Percentiles rank a stretch among this genome's conserved stretches.
Conservation (phyloP, 2,329 filamentous ascomycete genomes). For the Zymoseptoria passerinii region DNA sequence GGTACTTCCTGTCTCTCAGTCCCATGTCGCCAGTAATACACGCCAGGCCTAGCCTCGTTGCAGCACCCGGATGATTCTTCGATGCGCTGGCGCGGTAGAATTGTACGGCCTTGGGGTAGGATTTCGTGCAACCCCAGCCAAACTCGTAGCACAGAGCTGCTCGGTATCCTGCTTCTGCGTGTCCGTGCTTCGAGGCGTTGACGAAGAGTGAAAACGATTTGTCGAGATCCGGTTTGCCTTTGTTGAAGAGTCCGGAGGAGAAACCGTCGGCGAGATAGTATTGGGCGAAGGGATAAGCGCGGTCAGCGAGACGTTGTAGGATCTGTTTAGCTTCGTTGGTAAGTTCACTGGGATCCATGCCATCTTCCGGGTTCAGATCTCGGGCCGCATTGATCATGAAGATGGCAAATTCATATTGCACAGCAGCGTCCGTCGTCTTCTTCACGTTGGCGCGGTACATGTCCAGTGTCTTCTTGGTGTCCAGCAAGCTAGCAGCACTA, state of each 20-base stretch:
- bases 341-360: conserved; percentile 50
- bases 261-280: conserved; percentile 96
- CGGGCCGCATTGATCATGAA: conserved; percentile 87
- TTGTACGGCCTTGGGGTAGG: conserved; percentile 84
- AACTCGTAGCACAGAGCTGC: conserved; percentile 95
- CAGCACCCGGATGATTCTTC: conserved; percentile 90
- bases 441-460: conserved; percentile 98
- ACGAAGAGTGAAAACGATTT: conserved; percentile 88
- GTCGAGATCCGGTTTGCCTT: conserved; percentile 85
- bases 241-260: conserved; percentile 88
- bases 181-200: conserved; percentile 89
- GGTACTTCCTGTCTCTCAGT: conserved; percentile 56
- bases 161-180: conserved; percentile 91
- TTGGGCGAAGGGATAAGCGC: conserved; percentile 91
- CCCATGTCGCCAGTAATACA: conserved; percentile 87
- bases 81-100: conserved; percentile 85
- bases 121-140: conserved; percentile 88
- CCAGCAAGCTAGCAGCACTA: conserved; percentile 81
- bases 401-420: conserved; percentile 93
- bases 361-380: conserved; percentile 50
- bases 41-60: conserved; percentile 83
- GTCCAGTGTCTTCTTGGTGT: conserved; percentile 86
- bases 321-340: conserved; percentile 83
- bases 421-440: conserved; percentile 82
- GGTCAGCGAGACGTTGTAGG: conserved; percentile 74